Percentiles rank a stretch among this genome's conserved stretches.
These are phyloP conservation scores for Piper longum DNA, from an alignment of 164 flowering plant genomes.

Conservation along the genomic window DNA sequence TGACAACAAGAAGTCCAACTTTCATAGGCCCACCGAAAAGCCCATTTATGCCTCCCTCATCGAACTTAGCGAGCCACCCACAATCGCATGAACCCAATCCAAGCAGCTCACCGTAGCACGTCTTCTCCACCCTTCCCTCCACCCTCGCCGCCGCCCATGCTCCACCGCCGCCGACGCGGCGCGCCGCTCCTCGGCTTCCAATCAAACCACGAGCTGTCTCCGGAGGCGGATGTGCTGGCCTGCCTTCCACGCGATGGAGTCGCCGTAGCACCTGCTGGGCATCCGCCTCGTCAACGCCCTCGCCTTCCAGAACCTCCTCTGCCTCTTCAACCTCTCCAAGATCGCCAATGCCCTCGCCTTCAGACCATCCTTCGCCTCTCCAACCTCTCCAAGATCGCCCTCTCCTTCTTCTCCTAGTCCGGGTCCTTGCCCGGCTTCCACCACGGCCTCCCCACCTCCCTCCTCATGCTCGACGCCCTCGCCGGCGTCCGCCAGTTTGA, in stretches of 20 bases:
- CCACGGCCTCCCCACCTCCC: constrained; percentile 31
- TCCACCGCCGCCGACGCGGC: not conserved
- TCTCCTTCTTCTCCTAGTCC: constrained; percentile 55
- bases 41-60: too few relatives aligned
- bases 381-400: constrained; percentile 59
- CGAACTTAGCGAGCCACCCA: too few relatives aligned
- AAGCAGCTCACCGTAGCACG: not conserved
- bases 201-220: constrained; percentile 24
- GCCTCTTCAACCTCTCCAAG: constrained; percentile 52
- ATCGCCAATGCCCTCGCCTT: constrained; percentile 63
- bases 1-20: too few relatives aligned
- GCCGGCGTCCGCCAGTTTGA: constrained; percentile 77
- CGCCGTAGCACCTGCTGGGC: constrained; percentile 73
- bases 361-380: constrained; percentile 61
- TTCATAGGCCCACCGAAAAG: too few relatives aligned
- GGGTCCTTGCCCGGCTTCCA: constrained; percentile 20
- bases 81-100: not conserved
- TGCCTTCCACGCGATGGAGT: constrained; percentile 62
- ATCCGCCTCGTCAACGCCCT: constrained; percentile 36
- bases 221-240: constrained; percentile 55
- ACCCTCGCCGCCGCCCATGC: not conserved
- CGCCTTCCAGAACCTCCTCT: constrained; percentile 66
- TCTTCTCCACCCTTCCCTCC: not conserved
- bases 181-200: not conserved
- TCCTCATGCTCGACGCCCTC: constrained; percentile 55